Percentiles rank a stretch among this genome's conserved stretches.
phyloP scores from a whole-genome alignment of 495 filamentous ascomycete species.

The Neurospora terricola region DNA sequence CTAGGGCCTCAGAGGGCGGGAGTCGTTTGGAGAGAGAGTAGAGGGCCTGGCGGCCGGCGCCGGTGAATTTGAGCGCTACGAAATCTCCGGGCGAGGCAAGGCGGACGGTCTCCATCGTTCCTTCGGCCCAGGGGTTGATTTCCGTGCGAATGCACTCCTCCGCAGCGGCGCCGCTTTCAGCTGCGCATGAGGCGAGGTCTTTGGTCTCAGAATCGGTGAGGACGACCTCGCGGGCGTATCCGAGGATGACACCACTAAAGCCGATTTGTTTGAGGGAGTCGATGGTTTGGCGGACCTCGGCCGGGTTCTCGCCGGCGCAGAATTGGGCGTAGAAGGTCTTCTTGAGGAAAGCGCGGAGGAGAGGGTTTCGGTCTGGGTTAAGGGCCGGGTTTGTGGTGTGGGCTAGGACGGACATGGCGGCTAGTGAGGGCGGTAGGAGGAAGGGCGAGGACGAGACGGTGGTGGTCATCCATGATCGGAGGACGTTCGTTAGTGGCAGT shows the following conservation, averaged over 20 bases:
- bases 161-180: constrained; percentile 18
- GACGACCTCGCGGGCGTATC: constrained; percentile 67
- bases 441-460: constrained; percentile 67
- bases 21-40: constrained; percentile 47
- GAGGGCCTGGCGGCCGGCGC: constrained; percentile 74
- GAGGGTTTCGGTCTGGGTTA: constrained; percentile 46
- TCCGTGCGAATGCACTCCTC: constrained; percentile 45
- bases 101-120: constrained; percentile 65
- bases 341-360: constrained; percentile 51
- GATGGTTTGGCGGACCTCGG: constrained; percentile 52
- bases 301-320: constrained; percentile 61
- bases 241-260: constrained; percentile 66
- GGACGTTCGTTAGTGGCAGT: constrained; percentile 60
- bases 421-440: constrained; percentile 61
- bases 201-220: constrained; percentile 41
- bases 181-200: constrained; percentile 21
- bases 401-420: constrained; percentile 58
- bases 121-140: constrained; percentile 61
- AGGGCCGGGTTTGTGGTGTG: constrained; percentile 51
- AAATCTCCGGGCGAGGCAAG: constrained; percentile 71
- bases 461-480: constrained; percentile 71
- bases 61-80: constrained; percentile 85
- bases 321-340: constrained; percentile 80
- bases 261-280: constrained; percentile 52
- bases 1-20: constrained; percentile 52